Evolutionary conservation across 148 eudicot genomes (phyloP).

Genomic region (Fagopyrum esculentum): DNA sequence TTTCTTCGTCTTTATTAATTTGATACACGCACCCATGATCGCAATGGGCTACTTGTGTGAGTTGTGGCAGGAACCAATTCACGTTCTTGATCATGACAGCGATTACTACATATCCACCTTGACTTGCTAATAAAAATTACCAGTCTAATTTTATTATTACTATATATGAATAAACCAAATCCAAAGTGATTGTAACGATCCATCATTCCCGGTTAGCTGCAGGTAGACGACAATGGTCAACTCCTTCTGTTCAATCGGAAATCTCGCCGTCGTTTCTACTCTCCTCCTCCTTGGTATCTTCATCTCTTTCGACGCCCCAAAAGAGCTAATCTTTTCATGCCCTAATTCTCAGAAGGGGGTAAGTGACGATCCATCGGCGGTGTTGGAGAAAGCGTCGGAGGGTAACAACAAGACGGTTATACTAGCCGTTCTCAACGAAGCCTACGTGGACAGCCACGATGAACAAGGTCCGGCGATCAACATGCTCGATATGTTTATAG

Average conservation of each 20-base stretch:
- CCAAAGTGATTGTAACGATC: too few relatives aligned
- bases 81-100: too few relatives aligned
- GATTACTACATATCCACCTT: too few relatives aligned
- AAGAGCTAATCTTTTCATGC: background rate
- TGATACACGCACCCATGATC: too few relatives aligned
- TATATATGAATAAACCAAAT: too few relatives aligned
- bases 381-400: conserved; percentile 25
- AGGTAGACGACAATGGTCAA: background rate
- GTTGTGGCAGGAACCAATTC: too few relatives aligned
- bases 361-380: conserved; percentile 34
- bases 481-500: conserved; percentile 68
- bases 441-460: conserved; percentile 32
- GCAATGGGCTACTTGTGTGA: too few relatives aligned
- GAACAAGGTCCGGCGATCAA: conserved; percentile 22
- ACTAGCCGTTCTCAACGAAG: conserved; percentile 51
- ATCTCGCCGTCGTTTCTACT: background rate
- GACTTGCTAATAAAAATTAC: too few relatives aligned
- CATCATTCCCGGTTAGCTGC: too few relatives aligned
- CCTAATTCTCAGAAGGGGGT: background rate
- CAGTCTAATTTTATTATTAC: too few relatives aligned
- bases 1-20: too few relatives aligned
- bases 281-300: background rate
- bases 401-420: conserved; percentile 49
- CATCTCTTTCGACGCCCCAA: background rate
- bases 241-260: background rate